Conservation (phyloP, 306 rosid genomes). For the Vigna hirtella region DNA sequence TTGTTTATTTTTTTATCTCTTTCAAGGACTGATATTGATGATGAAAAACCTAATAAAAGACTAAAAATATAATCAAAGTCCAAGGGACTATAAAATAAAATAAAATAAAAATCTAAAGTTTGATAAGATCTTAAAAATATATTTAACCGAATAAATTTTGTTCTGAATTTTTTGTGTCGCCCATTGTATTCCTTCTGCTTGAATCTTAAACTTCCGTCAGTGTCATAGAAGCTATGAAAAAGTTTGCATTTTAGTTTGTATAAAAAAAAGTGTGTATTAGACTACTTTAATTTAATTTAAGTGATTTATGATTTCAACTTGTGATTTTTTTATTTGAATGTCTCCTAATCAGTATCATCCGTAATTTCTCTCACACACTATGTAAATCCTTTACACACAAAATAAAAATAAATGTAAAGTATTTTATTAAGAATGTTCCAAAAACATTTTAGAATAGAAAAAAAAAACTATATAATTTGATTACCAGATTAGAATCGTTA, state of each 20-base stretch:
- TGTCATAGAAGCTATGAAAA: neutral
- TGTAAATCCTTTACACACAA: too few species aligned
- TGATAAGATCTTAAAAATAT: neutral
- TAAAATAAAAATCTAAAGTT: neutral
- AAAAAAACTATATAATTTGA: too few species aligned
- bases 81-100: neutral
- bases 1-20: neutral
- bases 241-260: neutral
- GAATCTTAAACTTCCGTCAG: neutral
- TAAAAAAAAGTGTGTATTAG: neutral
- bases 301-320: neutral
- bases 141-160: slow-evolving; percentile 4
- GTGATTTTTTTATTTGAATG: neutral
- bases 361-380: too few species aligned
- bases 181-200: neutral
- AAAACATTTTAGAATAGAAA: too few species aligned
- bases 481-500: too few species aligned
- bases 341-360: neutral
- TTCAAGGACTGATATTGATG: neutral
- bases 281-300: neutral
- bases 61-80: neutral
- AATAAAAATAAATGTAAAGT: too few species aligned
- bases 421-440: too few species aligned
- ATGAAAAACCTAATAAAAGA: neutral
- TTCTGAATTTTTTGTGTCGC: neutral